These are phyloP conservation scores for Marsdenia floribunda DNA, from an alignment of 257 asterid species.

Conservation along the genomic window DNA sequence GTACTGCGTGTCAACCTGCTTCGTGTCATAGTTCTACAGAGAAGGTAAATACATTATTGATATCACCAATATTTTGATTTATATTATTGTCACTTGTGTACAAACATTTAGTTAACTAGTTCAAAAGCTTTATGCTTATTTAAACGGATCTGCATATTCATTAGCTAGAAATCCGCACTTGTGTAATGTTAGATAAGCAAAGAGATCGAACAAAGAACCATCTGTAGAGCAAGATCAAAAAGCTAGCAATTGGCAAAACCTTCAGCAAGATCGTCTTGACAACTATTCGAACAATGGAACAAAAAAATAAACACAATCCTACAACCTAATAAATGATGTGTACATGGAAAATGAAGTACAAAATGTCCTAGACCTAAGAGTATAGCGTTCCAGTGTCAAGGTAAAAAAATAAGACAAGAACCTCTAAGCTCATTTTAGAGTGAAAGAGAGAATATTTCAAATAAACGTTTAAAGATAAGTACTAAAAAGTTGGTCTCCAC, in stretches of 20 bases:
- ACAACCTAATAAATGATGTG: neutral
- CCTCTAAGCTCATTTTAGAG: neutral
- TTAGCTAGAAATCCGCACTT: no score
- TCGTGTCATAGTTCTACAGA: conserved; percentile 64
- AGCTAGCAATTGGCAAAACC: no score
- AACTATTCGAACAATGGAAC: neutral
- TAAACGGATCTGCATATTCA: no score
- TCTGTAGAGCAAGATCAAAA: no score
- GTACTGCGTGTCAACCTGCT: conserved; percentile 67
- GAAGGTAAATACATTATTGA: conserved; percentile 4
- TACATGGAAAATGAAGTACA: neutral
- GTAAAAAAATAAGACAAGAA: neutral
- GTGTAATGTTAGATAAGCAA: no score
- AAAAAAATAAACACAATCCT: neutral
- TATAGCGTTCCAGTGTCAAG: neutral
- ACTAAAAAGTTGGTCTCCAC: neutral
- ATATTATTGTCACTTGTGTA: neutral
- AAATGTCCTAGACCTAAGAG: neutral
- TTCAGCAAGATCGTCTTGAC: no score
- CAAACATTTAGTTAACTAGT: neutral
- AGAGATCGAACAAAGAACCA: no score
- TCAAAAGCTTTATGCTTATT: neutral
- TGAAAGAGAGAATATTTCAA: neutral
- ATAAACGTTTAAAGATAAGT: neutral
- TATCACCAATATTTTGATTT: neutral